A percentile compares a stretch with the other conserved stretches of the same genome.
Conservation (phyloP, 768 basidiomycete genomes). For the Lactarius hengduanensis region DNA sequence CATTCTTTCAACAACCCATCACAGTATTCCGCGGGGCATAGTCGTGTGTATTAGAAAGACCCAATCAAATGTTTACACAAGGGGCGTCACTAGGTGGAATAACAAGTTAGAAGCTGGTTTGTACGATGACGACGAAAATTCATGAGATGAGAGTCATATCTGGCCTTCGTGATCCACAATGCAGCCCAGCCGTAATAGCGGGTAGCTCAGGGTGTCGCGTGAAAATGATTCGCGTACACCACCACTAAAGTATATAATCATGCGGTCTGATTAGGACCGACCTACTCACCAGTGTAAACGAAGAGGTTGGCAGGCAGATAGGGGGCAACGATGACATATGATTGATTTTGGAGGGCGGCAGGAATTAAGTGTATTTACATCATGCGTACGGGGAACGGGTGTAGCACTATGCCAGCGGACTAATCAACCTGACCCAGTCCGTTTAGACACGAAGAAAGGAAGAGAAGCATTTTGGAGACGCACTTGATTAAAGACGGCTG, state of each 20-base stretch:
- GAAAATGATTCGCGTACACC: slow-evolving; percentile 42
- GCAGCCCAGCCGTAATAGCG: slow-evolving; percentile 47
- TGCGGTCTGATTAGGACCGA: background rate
- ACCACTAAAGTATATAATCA: slow-evolving; percentile 30
- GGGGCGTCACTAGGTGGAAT: background rate
- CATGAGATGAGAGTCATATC: slow-evolving; percentile 58
- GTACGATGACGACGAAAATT: background rate
- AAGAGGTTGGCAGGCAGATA: background rate
- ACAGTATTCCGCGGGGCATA: background rate
- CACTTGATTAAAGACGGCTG: slow-evolving; percentile 96
- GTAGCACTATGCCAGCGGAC: slow-evolving; percentile 76
- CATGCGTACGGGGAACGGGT: slow-evolving; percentile 8
- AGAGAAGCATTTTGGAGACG: slow-evolving; percentile 36
- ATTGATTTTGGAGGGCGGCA: slow-evolving; percentile 23
- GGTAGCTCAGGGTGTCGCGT: slow-evolving; percentile 39
- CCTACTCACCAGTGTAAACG: slow-evolving; percentile 14
- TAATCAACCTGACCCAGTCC: slow-evolving; percentile 67
- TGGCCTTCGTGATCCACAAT: slow-evolving; percentile 80
- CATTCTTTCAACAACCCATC: background rate
- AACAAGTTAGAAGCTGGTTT: slow-evolving; percentile 3
- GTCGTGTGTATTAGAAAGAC: background rate
- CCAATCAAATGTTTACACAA: background rate
- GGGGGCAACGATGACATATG: background rate
- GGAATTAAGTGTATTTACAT: slow-evolving; percentile 25
- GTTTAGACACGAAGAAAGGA: slow-evolving; percentile 7